Conservation (phyloP, 805 yeast genomes). For the Metschnikowia gelsemii region DNA sequence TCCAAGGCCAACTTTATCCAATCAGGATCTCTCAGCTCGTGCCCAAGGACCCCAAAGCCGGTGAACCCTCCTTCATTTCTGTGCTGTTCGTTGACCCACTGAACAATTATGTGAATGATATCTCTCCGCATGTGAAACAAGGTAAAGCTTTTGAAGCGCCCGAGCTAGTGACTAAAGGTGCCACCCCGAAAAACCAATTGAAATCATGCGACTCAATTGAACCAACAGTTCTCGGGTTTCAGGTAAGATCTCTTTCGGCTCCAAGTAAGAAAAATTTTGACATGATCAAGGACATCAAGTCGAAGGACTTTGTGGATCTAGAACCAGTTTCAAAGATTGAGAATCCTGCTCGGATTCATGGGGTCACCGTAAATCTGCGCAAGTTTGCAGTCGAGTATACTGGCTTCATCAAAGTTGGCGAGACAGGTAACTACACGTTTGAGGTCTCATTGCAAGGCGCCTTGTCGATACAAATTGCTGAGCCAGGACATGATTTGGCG, state of each 20-base stretch:
- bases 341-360: neutral
- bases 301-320: neutral
- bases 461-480: slow-evolving; percentile 1
- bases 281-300: neutral
- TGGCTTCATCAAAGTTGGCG: neutral
- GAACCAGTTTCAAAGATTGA: neutral
- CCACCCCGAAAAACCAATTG: neutral
- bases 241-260: neutral
- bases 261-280: neutral
- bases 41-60: neutral
- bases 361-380: slow-evolving; percentile 1
- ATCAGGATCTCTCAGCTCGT: slow-evolving; percentile 1
- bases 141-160: neutral
- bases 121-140: slow-evolving; percentile 1
- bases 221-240: neutral
- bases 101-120: slow-evolving; percentile 1
- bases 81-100: slow-evolving; percentile 1
- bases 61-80: neutral
- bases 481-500: neutral
- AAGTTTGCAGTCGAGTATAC: slow-evolving; percentile 2
- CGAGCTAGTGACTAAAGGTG: neutral
- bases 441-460: slow-evolving; percentile 2
- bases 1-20: slow-evolving; percentile 1
- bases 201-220: neutral
- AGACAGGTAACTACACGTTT: slow-evolving; percentile 1